These are phyloP conservation scores for Neopestalotiopsis clavispora DNA, from an alignment of 2,329 filamentous ascomycete species.

Conservation along the genomic window DNA sequence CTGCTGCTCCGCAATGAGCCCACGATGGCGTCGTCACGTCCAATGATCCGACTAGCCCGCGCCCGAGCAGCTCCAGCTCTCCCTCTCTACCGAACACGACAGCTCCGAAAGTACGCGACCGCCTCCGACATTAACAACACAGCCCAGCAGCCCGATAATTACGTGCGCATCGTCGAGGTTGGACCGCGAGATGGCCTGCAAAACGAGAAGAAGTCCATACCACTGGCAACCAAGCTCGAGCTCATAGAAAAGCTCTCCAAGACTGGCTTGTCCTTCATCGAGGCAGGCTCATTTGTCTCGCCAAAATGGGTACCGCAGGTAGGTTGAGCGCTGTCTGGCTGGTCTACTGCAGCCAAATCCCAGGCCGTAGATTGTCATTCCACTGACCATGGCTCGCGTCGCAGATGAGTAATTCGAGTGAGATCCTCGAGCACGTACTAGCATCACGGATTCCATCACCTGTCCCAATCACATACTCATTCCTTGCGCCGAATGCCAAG, in stretches of 20 bases:
- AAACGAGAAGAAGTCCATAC: slow-evolving; percentile 66
- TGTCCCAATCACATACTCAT: slow-evolving; percentile 72
- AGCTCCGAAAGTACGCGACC: slow-evolving; percentile 33
- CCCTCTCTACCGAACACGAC: slow-evolving; percentile 19
- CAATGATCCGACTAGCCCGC: slow-evolving; percentile 33
- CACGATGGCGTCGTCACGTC: slow-evolving; percentile 36
- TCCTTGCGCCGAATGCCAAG: slow-evolving; percentile 78
- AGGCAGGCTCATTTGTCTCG: slow-evolving; percentile 70
- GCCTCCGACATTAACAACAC: slow-evolving; percentile 33
- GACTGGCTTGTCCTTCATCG: slow-evolving; percentile 65
- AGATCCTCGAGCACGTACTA: slow-evolving; percentile 74
- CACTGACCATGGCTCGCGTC: background rate
- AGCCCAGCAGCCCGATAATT: slow-evolving; percentile 29
- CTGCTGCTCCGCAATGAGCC: slow-evolving; percentile 26
- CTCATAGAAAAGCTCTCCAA: slow-evolving; percentile 61
- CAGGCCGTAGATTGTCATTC: slow-evolving; percentile 20
- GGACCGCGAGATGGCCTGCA: slow-evolving; percentile 73
- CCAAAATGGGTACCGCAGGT: slow-evolving; percentile 73
- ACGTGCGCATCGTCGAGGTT: slow-evolving; percentile 64
- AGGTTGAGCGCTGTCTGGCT: slow-evolving; percentile 14
- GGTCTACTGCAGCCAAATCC: background rate
- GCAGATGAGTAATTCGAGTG: slow-evolving; percentile 81
- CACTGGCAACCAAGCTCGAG: slow-evolving; percentile 66
- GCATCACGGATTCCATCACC: slow-evolving; percentile 58
- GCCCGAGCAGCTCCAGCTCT: slow-evolving; percentile 21